These are phyloP conservation scores for Aphanomyces stellatus DNA, from an alignment of 352 stramenopile genomes.

Conservation along the genomic window DNA sequence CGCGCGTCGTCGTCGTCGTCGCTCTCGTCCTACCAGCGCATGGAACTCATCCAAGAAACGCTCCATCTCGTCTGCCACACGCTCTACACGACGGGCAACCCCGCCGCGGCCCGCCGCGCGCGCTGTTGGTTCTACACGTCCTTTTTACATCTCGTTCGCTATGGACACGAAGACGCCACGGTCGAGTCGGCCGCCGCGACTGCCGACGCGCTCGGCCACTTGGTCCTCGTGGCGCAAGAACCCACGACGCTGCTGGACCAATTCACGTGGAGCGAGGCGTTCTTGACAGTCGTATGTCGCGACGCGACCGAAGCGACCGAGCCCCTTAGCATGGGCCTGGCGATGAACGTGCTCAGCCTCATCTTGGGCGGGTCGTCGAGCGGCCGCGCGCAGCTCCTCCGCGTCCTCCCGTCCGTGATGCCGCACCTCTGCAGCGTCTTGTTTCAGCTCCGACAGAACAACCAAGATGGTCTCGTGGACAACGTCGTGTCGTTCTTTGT, in stretches of 20 bases:
- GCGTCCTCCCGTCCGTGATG: conserved; percentile 17
- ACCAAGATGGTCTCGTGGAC: conserved; percentile 72
- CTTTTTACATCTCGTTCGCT: conserved; percentile 52
- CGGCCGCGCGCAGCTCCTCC: background rate
- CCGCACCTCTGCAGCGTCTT: conserved; percentile 76
- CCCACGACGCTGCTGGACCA: background rate
- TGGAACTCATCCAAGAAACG: conserved; percentile 57
- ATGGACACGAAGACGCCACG: conserved; percentile 1
- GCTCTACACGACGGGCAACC: conserved; percentile 54
- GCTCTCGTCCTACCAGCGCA: conserved; percentile 9
- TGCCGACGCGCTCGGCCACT: background rate
- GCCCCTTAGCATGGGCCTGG: conserved; percentile 70
- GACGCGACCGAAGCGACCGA: conserved; percentile 70
- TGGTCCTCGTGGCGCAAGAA: background rate
- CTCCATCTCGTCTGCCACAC: conserved; percentile 35
- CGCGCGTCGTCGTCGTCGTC: background rate
- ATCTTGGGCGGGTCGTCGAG: background rate
- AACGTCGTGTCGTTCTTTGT: conserved; percentile 76
- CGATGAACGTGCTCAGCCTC: conserved; percentile 56
- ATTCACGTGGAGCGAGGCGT: background rate
- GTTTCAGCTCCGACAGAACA: conserved; percentile 58
- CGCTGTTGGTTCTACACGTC: conserved; percentile 72
- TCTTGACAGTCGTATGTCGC: conserved; percentile 36
- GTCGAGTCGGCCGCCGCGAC: background rate
- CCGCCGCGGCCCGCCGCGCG: conserved; percentile 58